These are phyloP conservation scores for Pyrus betulifolia DNA, from an alignment of 306 rosid species.

Conservation along the genomic window DNA sequence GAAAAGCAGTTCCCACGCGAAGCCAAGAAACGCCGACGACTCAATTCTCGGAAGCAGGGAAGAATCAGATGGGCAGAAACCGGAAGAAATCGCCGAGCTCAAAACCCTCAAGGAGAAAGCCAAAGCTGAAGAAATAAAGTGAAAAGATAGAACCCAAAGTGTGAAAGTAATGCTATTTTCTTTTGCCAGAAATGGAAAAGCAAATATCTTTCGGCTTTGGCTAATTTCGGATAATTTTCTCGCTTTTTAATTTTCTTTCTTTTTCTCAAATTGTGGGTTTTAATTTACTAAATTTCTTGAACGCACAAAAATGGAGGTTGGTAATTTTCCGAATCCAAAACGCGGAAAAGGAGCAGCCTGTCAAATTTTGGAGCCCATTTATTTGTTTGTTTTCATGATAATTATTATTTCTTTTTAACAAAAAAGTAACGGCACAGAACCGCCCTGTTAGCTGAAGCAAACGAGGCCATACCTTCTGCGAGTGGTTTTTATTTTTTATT, in stretches of 20 bases:
- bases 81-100: slow-evolving; percentile 3
- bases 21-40: background rate
- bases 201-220: slow-evolving; percentile 8
- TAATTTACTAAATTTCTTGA: background rate
- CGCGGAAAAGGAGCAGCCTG: background rate
- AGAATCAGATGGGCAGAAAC: background rate
- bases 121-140: slow-evolving; percentile 1
- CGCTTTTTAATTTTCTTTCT: background rate
- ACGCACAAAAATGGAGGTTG: too few relatives aligned
- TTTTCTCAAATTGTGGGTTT: background rate
- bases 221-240: background rate
- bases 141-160: background rate
- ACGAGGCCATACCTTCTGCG: background rate
- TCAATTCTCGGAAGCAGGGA: background rate
- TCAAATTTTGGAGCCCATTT: background rate
- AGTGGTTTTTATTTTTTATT: too few relatives aligned
- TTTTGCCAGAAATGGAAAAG: background rate
- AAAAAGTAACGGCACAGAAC: background rate
- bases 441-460: background rate
- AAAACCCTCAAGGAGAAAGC: slow-evolving; percentile 1
- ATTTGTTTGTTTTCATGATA: background rate
- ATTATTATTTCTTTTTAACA: background rate
- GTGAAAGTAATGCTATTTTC: too few relatives aligned
- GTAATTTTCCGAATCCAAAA: background rate
- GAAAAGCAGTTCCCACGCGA: background rate